Base-by-base conservation (phyloP, 1,284 basidiomycete species). In the Cystobasidiaceae sp. region DNA sequence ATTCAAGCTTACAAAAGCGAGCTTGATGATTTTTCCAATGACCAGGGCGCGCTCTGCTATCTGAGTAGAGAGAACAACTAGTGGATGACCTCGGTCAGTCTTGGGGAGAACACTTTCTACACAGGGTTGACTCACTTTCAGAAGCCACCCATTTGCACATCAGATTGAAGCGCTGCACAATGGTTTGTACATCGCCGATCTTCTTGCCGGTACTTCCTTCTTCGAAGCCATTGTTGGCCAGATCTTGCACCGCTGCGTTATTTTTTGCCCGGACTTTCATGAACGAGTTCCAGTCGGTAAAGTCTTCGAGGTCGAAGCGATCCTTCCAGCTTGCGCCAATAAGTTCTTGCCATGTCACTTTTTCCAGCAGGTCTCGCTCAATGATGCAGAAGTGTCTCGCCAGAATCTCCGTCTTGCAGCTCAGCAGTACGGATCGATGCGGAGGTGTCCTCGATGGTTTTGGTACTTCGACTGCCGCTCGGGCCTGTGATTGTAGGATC, bases 111-210 rank as follows among this genome's bases (percentile, higher is more conserved):
- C 33, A 27, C 5, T 8, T 8, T 30, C 4, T 13, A 7, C 27
- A 37, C 19, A 43, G 27, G 0, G 34, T 0, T 44, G 17, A 45
- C 66, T 34, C 33, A 67, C 66, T 59, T 50, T 68, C 67, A 21
- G 88, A 87, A 17, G 85, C 81, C 5, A 88, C 84, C 75, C 92
- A 94, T 72, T 88, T 88, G 5, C 86, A 86, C 72, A 90, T 84
- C 61, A 93, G 78, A 73, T 93, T 92, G 79, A 93, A 93, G 27
- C 92, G 83, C 17, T 87, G 88, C n/a, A 90, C 84, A 30, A 92
- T 83, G 33, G 86, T 86, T 86, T 86, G 67, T 82, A 87, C 46
- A 85, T 55, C 32, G 21, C 61, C 51, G 50, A 45, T 55, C 46
- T 34, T 39, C 30, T 52, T 57, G n/a, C n/a, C n/a, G n/a, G n/a